Base-by-base conservation (phyloP, 2,329 filamentous ascomycete genomes). In the Aspergillus flavus region DNA sequence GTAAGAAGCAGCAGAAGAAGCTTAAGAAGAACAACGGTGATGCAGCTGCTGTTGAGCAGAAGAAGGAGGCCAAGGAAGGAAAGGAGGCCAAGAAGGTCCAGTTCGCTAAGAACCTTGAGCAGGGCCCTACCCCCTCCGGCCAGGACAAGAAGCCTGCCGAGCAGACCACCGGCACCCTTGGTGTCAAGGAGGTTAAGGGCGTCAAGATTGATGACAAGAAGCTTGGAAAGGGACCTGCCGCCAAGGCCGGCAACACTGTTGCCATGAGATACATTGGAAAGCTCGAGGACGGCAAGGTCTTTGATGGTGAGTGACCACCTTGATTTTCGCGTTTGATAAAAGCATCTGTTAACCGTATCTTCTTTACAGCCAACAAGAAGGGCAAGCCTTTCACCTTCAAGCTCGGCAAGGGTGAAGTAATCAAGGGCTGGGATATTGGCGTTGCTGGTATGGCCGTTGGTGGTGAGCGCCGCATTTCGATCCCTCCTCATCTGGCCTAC, bases 221-320 rank as follows among this genome's bases (percentile, higher is more conserved):
- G 84, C 77, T 92, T 67, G 95, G 95, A 64, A 88, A 86, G 69
- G 95, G 95, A 71, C 89, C 91, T 67, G 88, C 87, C 61, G 93
- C 90, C 67, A 98, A 98, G 90, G 90, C 89, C 74, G 94, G 95
- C 68, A 91, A 96, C 84, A 91, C 87, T 70, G 90, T 99, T 66
- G 89, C 93, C 74, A 95, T 99, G 88, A 89, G 95, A 76, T 99
- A 99, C 84, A 98, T 99, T 73, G 95, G 95, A 80, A 99, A 99
- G 87, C 91, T 95, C 66, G 87, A 90, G 76, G 91, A 96, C 80
- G 93, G 93, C 81, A 96, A 97, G 84, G 89, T 96, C 71, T 99
- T 99, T 75, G 94, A 98, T 81, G 86, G 91, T 93, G 82, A 85
- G 90, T 86, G 41, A 65, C 30, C 43, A 21, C 46, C 28, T 41